Base-by-base conservation (phyloP, 305 asterid species). In the Andrographis paniculata region DNA sequence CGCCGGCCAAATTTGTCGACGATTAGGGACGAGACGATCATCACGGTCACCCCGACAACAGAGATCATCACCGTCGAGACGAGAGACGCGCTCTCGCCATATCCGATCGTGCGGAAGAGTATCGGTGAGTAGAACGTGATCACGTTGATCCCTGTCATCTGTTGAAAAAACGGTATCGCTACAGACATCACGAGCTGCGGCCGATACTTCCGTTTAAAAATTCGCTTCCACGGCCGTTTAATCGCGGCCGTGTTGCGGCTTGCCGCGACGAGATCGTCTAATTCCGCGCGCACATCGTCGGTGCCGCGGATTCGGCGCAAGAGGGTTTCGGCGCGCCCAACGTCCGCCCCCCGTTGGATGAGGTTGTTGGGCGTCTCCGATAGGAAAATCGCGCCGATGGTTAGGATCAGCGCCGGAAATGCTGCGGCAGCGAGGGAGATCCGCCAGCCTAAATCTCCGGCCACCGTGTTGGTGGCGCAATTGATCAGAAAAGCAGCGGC, bases 81-180 rank as follows among this genome's bases (percentile, higher is more conserved):
- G 17, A 79, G 70, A 1, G 89, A 13, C 1, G 84, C 82, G 0
- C 64, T 56, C 14, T 64, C 55, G 0, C 79, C 89, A 47, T 76
- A 79, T 4, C 82, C 89, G 1, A 76, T 55, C 7, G 89, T 76
- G 56, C 71, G 73, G 70, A 76, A 79, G 2, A 79, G 63, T 2
- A 79, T 79, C 0, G 85, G 88, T 1, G 89, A 84, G 20, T 79
- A 79, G 44, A 79, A 79, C 82, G 71, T 76, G 58, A 79, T 60
- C 33, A 70, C 88, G 35, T 79, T 79, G 48, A 79, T 79, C 1
- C 88, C 88, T 0, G 88, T 79, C 15, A 79, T 30, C 14, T 79
- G 89, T 22, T 79, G 89, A 76, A 5, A 33, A 10, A 33, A 1
- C 12, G 7, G 38, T 5, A 33, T 8, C 3, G 12, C 12, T 2